Conservation (phyloP, 495 filamentous ascomycete genomes). For the Penicillium parvum region DNA sequence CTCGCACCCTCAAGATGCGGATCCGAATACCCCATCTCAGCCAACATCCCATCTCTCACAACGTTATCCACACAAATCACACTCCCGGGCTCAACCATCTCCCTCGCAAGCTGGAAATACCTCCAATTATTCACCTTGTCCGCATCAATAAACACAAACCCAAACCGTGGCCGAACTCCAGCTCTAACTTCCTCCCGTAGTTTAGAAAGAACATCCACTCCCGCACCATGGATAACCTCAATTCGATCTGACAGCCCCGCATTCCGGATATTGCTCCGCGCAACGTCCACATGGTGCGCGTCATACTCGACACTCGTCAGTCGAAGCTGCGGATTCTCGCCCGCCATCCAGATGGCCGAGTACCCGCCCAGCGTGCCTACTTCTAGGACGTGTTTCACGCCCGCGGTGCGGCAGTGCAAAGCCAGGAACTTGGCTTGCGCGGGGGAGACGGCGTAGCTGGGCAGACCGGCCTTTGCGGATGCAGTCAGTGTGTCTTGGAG, state of each 20-base stretch:
- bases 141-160: slow-evolving; percentile 51
- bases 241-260: slow-evolving; percentile 26
- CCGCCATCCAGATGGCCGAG: slow-evolving; percentile 49
- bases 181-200: slow-evolving; percentile 29
- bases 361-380: slow-evolving; percentile 52
- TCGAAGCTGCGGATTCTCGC: slow-evolving; percentile 25
- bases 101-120: slow-evolving; percentile 36
- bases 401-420: slow-evolving; percentile 28
- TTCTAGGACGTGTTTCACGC: slow-evolving; percentile 43
- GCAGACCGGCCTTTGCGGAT: no score
- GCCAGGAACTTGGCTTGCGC: slow-evolving; percentile 41
- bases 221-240: slow-evolving; percentile 43
- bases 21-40: not conserved
- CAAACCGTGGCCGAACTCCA: slow-evolving; percentile 33
- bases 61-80: slow-evolving; percentile 48
- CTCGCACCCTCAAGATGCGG: not conserved
- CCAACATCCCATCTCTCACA: slow-evolving; percentile 28
- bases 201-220: slow-evolving; percentile 38
- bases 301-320: slow-evolving; percentile 47
- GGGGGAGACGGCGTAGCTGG: slow-evolving; percentile 35
- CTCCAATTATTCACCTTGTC: slow-evolving; percentile 44
- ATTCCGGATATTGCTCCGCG: slow-evolving; percentile 37
- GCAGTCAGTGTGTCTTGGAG: no score
- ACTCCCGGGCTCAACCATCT: slow-evolving; percentile 37
- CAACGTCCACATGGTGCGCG: slow-evolving; percentile 34